Conservation (phyloP, 2,329 filamentous ascomycete species). For the Aspergillus uvarum region DNA sequence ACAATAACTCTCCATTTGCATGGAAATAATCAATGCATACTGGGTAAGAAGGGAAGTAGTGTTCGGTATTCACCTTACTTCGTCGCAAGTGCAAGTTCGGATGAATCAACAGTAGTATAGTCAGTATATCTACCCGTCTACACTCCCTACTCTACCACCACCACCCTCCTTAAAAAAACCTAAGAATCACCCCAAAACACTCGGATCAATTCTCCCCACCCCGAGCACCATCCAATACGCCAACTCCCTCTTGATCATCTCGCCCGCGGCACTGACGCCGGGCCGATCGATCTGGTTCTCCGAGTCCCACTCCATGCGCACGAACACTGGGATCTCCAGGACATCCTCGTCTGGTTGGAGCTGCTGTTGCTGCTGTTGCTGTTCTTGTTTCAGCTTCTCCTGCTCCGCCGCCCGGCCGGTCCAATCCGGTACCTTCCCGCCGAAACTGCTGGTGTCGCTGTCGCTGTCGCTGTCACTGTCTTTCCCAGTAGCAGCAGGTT, state of each 20-base stretch:
- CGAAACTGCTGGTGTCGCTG: conserved; percentile 1
- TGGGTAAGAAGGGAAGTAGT: too few relatives aligned
- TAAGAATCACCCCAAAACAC: conserved; percentile 11
- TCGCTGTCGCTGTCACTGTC: conserved; percentile 33
- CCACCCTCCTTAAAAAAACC: too few relatives aligned
- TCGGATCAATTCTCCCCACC: conserved; percentile 69
- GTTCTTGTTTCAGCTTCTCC: not conserved
- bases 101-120: too few relatives aligned
- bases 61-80: too few relatives aligned
- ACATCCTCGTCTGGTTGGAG: conserved; percentile 59
- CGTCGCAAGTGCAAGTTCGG: too few relatives aligned
- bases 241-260: conserved; percentile 77
- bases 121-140: too few relatives aligned
- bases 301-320: conserved; percentile 85
- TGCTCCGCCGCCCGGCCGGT: conserved; percentile 21
- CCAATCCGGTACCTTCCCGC: conserved; percentile 26
- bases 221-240: conserved; percentile 96
- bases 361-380: not conserved
- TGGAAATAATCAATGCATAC: too few relatives aligned
- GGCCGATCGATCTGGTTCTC: conserved; percentile 50
- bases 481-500: conserved; percentile 28
- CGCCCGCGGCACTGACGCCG: conserved; percentile 43
- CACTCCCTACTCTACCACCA: too few relatives aligned
- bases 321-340: conserved; percentile 91
- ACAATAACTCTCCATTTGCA: too few relatives aligned